phyloP scores from a whole-genome alignment of 2,329 filamentous ascomycete species.

The Talaromyces islandicus region DNA sequence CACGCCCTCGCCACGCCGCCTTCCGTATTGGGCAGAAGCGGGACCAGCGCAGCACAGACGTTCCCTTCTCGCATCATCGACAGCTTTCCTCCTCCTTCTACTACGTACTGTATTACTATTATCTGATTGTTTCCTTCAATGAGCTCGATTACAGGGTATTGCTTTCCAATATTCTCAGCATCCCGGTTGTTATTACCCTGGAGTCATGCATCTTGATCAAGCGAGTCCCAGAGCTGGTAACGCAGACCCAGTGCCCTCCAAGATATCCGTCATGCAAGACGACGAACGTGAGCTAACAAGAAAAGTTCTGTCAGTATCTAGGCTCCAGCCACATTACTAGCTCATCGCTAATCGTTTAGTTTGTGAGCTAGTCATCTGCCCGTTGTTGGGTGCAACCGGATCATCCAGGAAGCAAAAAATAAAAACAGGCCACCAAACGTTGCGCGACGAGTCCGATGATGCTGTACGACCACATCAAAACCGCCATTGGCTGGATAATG shows the following conservation, averaged over 20 bases:
- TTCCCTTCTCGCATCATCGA: neutral
- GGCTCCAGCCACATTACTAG: neutral
- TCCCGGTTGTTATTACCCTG: neutral
- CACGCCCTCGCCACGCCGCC: neutral
- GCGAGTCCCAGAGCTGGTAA: neutral
- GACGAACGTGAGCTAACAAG: neutral
- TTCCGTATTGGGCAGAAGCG: neutral
- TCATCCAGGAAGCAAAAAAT: neutral
- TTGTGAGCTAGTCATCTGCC: neutral
- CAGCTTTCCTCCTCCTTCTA: neutral
- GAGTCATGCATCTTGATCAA: neutral
- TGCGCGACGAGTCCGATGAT: neutral
- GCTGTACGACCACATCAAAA: neutral
- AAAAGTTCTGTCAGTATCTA: neutral
- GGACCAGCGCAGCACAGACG: neutral
- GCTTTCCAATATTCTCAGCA: neutral
- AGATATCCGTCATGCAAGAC: neutral
- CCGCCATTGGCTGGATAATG: neutral
- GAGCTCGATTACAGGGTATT: no score
- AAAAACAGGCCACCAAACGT: neutral
- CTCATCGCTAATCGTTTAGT: neutral
- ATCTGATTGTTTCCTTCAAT: neutral
- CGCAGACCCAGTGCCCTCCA: neutral
- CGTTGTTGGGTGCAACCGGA: neutral
- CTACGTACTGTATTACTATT: no score